Base-by-base conservation (phyloP, 768 basidiomycete genomes). In the Vararia minispora region DNA sequence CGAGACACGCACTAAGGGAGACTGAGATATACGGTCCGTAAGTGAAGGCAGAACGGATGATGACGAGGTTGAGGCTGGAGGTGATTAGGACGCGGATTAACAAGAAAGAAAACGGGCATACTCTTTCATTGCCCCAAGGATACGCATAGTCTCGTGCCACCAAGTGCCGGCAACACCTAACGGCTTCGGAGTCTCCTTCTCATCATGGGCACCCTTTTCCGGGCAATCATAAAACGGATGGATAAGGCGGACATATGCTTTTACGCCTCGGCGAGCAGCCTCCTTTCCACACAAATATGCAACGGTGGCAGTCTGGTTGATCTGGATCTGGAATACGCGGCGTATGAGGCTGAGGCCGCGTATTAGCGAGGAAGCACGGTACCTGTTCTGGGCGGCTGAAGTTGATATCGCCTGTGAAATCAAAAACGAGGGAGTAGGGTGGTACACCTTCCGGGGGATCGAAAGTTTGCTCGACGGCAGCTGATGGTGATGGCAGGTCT, bases 101-200 rank as follows among this genome's bases (percentile, higher is more conserved):
- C 10, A 35, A 33, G 33, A 37, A 31, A 39, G 13, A 37, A 41
- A 32, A 29, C 9, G 18, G 10, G 60, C 69, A 39, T 50, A 87
- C 86, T 74, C 72, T 44, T 75, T 65, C 40, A 89, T 84, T 5
- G 76, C 74, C 16, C 78, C 83, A 43, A 90, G 55, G 54, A 72
- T 72, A 24, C 87, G 71, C 18, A 84, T 62, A 1, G 82, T 75
- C 62, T 90, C 88, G 48, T 91, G 88, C 84, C 86, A 90, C 88
- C 88, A 91, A 13, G 64, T 74, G 13, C 88, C 87, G 42, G 77
- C 58, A 5, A 74, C 69, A 31, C 76, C 79, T 14, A 64, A 58
- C 9, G 88, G 86, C 52, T 82, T 81, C 33, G 77, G 59, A 40
- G 80, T 76, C 32, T 83, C 79, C 53, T 76, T 79, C 63, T 89